phyloP scores from a whole-genome alignment of 164 flowering plant genomes.

The Saururus chinensis region DNA sequence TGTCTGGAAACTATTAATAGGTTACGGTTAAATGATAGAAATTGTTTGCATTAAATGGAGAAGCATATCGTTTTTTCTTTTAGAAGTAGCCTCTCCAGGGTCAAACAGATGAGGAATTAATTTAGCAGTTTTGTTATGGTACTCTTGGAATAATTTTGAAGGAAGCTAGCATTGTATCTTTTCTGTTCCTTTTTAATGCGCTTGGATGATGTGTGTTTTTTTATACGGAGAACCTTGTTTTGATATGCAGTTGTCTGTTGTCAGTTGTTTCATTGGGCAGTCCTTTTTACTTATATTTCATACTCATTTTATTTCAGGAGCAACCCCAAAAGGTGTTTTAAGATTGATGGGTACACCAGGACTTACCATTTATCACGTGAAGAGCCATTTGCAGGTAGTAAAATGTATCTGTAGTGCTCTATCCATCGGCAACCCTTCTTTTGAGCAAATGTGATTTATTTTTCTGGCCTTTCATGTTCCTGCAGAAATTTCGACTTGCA shows the following conservation, averaged over 20 bases:
- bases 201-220: neutral
- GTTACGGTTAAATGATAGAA: no score
- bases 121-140: no score
- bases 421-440: neutral
- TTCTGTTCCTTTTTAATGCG: neutral
- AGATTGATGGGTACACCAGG: conserved; percentile 72
- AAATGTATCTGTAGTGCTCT: neutral
- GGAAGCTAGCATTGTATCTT: neutral
- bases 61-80: no score
- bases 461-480: neutral
- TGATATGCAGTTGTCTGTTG: neutral
- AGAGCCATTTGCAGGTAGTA: conserved; percentile 63
- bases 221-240: neutral
- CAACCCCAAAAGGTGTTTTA: conserved; percentile 70
- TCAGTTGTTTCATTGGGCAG: neutral
- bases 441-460: neutral
- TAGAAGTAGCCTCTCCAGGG: no score
- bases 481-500: conserved; percentile 61
- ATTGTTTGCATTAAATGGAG: no score
- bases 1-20: no score
- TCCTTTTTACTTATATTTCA: neutral
- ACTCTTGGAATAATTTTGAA: no score
- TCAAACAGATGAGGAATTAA: no score
- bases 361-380: conserved; percentile 65
- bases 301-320: conserved; percentile 22